Evolutionary conservation across 768 basidiomycete species (phyloP), one percentile per base, ranked within the genome.

Genomic region (Pleurotus platypus): DNA sequence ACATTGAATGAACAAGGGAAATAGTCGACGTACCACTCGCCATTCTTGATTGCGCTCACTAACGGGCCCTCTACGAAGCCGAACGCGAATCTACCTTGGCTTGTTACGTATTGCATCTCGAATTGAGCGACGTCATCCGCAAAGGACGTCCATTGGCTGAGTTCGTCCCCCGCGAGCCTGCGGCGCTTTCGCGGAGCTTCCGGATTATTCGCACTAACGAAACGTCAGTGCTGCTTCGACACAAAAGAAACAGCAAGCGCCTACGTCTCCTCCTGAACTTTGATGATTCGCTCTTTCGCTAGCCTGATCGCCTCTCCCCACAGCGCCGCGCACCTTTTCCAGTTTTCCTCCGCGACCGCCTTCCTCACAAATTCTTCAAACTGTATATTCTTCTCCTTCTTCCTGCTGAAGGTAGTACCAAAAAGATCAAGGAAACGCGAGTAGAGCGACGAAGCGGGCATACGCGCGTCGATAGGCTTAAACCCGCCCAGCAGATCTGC

Each of bases 11-110:
- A 3, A 13, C 46, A 37, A 50, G 24, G 24, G 1, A 26, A 26
- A 22, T 38, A 40, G 15, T 7, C 60, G 46, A 74, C 89, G 63
- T 64, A 96, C 97, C 97, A 99, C 67, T 96, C 85, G 4, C 97
- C 97, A 46, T 79, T 80, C 26, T 89, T 81, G 56, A 99, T 70
- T 2, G 97, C 97, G 63, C 87, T 90, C 20, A 97, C 85, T n/a
- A 99, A 75, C 11, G 97, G 95, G 0, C 96, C 97, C 67, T 99
- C 97, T 1, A 98, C 87, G 64, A 98, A 98, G 7, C 86, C 86
- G 66, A 98, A 98, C 0, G 94, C 90, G 65, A 97, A 90, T 67
- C 91, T 94, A 24, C 91, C 87, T 63, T 90, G 88, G 49, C 87
- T 89, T 57, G 85, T 84, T n/a, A 94, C 86, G 68, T 95, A 89